Conservation (phyloP, 768 basidiomycete genomes). For the Amanita pseudoporphyria region DNA sequence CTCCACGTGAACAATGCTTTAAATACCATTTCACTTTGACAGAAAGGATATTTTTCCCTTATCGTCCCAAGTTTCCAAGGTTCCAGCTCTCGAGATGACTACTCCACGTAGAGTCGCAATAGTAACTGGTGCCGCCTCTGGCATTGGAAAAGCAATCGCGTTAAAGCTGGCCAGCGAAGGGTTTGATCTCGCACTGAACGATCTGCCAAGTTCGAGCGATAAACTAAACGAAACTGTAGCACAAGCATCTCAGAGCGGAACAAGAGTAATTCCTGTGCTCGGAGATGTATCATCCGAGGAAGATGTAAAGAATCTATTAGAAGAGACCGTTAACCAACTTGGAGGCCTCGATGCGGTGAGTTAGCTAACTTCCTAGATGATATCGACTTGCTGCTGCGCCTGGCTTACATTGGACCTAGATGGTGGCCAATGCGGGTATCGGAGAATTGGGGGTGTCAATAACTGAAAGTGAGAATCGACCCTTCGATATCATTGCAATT, state of each 20-base stretch:
- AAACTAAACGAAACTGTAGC: constrained; percentile 18
- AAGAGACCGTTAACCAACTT: constrained; percentile 20
- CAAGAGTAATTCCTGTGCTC: constrained; percentile 11
- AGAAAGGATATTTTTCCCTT: no score
- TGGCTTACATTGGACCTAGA: constrained; percentile 14
- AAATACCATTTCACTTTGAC: no score
- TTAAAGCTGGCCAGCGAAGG: constrained; percentile 37
- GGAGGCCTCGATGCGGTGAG: constrained; percentile 41
- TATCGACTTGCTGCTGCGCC: no score
- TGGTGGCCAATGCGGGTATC: constrained; percentile 39
- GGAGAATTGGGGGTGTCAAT: constrained; percentile 9
- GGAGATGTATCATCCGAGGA: constrained; percentile 33
- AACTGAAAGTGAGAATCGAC: constrained; percentile 3
- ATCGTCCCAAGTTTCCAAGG: no score
- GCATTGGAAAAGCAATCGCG: constrained; percentile 40
- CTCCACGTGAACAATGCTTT: no score
- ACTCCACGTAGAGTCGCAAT: constrained; percentile 16
- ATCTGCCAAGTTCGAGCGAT: constrained; percentile 21
- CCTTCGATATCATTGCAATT: background rate
- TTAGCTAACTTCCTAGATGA: background rate
- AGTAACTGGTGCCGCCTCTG: constrained; percentile 29
- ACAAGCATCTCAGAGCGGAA: constrained; percentile 21
- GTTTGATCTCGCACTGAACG: constrained; percentile 37
- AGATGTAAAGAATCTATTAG: constrained; percentile 32
- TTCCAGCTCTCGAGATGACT: no score